A percentile compares a stretch with the other conserved stretches of the same genome.
phyloP scores from a whole-genome alignment of 1,284 basidiomycete species.

The Rhodofomes roseus region DNA sequence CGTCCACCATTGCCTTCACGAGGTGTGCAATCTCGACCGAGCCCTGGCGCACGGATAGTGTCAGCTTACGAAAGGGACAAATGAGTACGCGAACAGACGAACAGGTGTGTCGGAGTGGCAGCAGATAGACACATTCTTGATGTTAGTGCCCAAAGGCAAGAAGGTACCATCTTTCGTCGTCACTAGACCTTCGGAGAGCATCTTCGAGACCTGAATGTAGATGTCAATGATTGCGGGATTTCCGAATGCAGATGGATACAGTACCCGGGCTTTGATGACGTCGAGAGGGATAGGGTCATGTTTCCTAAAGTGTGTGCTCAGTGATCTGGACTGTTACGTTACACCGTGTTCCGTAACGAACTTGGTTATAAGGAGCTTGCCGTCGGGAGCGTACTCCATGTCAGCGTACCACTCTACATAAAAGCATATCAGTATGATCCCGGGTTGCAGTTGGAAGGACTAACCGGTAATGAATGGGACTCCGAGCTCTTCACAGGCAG shows the following conservation, averaged over 20 bases:
- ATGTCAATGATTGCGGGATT: not conserved
- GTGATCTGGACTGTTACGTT: not conserved
- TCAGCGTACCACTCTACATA: constrained; percentile 61
- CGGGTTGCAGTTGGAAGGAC: not conserved
- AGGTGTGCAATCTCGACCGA: constrained; percentile 45
- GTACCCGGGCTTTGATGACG: constrained; percentile 42
- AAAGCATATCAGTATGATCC: not conserved
- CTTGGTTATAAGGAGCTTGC: constrained; percentile 56
- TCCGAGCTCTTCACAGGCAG: constrained; percentile 45
- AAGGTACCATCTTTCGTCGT: constrained; percentile 40
- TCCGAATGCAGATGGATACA: not conserved
- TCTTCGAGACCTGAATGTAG: constrained; percentile 36
- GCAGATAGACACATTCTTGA: constrained; percentile 55
- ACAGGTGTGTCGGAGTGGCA: constrained; percentile 67
- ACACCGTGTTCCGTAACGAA: constrained; percentile 19
- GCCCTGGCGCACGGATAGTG: constrained; percentile 32
- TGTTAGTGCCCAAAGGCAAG: constrained; percentile 40
- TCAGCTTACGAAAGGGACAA: not conserved
- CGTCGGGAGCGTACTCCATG: constrained; percentile 50
- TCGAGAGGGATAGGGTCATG: constrained; percentile 45
- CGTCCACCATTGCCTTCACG: constrained; percentile 50
- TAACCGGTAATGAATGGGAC: constrained; percentile 58
- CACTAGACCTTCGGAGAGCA: constrained; percentile 41
- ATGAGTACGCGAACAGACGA: constrained; percentile 14
- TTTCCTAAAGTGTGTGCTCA: constrained; percentile 31